Evolutionary conservation across 768 basidiomycete genomes (phyloP).

Genomic region (Trametes cingulata): DNA sequence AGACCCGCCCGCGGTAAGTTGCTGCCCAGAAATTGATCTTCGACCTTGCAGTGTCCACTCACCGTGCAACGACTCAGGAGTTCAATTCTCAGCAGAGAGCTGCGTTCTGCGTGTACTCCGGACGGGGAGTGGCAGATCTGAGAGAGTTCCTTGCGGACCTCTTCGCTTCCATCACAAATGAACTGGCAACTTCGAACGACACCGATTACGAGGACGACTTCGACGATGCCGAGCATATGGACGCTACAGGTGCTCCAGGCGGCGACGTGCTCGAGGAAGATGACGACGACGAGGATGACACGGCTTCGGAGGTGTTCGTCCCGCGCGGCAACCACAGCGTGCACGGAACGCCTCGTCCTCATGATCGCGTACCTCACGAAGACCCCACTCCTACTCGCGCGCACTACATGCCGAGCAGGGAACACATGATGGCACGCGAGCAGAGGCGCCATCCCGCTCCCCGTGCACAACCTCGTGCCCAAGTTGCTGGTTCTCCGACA

Average conservation of each 20-base stretch:
- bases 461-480: slow-evolving; percentile 20
- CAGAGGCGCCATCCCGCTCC: slow-evolving; percentile 20
- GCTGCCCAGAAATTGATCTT: neutral
- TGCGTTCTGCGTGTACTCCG: slow-evolving; percentile 96
- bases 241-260: neutral
- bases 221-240: neutral
- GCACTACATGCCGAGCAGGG: slow-evolving; percentile 6
- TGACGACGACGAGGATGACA: slow-evolving; percentile 22
- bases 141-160: slow-evolving; percentile 76
- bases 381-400: neutral
- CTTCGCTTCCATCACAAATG: slow-evolving; percentile 74
- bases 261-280: slow-evolving; percentile 36
- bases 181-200: slow-evolving; percentile 49
- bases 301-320: slow-evolving; percentile 18
- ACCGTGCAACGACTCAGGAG: slow-evolving; percentile 53
- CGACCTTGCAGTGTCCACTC: neutral
- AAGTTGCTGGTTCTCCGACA: slow-evolving; percentile 10
- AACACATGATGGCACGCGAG: slow-evolving; percentile 27
- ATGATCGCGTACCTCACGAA: slow-evolving; percentile 4
- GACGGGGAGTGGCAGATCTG: slow-evolving; percentile 82
- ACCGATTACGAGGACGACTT: slow-evolving; percentile 39
- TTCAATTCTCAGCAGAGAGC: slow-evolving; percentile 88
- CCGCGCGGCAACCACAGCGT: neutral
- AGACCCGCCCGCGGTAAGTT: slow-evolving; percentile 76
- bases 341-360: slow-evolving; percentile 5